Percentiles rank a stretch among this genome's conserved stretches.
phyloP scores from a whole-genome alignment of 2,329 filamentous ascomycete species.

The Ceratocystis cacaofunesta region DNA sequence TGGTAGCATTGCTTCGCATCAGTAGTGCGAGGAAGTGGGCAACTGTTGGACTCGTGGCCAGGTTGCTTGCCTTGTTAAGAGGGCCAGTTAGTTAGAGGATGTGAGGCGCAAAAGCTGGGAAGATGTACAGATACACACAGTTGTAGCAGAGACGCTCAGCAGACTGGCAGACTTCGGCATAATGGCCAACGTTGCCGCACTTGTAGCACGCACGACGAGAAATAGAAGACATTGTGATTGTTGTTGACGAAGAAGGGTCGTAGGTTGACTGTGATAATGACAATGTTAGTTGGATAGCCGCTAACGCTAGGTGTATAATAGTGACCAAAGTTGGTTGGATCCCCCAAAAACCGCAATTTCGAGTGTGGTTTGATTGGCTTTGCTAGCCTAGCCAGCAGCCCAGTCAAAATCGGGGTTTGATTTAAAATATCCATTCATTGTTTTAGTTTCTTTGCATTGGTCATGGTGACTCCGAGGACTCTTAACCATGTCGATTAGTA shows the following conservation, averaged over 20 bases:
- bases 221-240: slow-evolving; percentile 54
- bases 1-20: slow-evolving; percentile 99
- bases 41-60: slow-evolving; percentile 94
- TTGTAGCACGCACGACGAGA: slow-evolving; percentile 75
- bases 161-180: slow-evolving; percentile 85
- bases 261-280: no score
- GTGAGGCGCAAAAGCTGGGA: background rate
- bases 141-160: slow-evolving; percentile 99
- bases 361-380: background rate
- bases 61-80: slow-evolving; percentile 57
- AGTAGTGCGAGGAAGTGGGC: slow-evolving; percentile 88
- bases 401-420: background rate
- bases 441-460: background rate
- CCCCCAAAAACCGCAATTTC: no score
- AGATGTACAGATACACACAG: slow-evolving; percentile 44
- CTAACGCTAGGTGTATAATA: no score
- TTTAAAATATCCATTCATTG: background rate
- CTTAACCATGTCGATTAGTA: background rate
- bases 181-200: slow-evolving; percentile 70
- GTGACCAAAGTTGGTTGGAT: no score
- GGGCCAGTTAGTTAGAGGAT: slow-evolving; percentile 19
- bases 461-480: background rate
- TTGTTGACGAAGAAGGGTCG: background rate
- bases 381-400: background rate
- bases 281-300: background rate